Evolutionary conservation across 73 alveolate genomes (phyloP).

Genomic region (Tetrahymena elliotti): DNA sequence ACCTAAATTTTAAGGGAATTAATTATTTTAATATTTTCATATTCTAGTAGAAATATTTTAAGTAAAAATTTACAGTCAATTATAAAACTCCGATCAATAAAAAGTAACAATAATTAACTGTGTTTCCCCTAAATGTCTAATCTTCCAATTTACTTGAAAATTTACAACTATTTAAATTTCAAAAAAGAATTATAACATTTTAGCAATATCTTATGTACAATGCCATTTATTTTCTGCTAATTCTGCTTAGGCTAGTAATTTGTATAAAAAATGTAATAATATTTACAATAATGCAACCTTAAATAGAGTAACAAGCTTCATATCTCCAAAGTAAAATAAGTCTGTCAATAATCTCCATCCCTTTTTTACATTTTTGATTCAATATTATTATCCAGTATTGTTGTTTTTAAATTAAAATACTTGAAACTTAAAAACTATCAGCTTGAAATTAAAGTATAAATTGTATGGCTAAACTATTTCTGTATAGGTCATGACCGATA

Average conservation of each 20-base stretch:
- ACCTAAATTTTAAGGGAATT: background rate
- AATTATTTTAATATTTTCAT: background rate
- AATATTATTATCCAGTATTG: background rate
- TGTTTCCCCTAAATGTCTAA: background rate
- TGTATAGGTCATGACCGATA: background rate
- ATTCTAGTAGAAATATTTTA: background rate
- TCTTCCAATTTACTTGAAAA: background rate
- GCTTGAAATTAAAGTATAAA: background rate
- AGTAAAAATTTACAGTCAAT: background rate
- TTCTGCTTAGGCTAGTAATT: background rate
- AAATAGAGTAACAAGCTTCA: background rate
- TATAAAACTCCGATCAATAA: background rate
- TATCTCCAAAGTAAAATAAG: background rate
- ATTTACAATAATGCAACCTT: background rate
- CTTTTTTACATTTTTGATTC: background rate
- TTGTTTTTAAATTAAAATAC: background rate
- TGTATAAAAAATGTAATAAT: background rate
- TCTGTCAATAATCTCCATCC: background rate
- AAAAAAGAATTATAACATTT: no score
- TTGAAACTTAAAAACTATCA: background rate
- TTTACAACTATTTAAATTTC: background rate
- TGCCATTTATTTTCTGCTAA: background rate
- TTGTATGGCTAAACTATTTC: background rate
- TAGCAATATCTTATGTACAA: no score
- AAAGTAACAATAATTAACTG: background rate